A percentile compares a stretch with the other conserved stretches of the same genome.
Conservation (phyloP, 768 basidiomycete genomes). For the Calocybe gangraenosa region DNA sequence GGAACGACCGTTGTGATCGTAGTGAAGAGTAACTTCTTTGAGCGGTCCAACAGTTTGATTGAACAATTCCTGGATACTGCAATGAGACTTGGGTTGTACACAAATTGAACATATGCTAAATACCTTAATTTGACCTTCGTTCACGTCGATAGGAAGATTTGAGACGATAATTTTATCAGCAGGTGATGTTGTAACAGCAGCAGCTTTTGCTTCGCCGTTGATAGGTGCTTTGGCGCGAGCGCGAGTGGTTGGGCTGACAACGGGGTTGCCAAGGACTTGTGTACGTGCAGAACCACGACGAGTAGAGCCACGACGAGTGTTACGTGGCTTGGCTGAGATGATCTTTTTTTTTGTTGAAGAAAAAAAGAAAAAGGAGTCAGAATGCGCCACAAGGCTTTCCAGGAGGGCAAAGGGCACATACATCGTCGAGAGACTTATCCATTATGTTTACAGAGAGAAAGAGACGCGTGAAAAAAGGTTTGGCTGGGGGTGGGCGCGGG, state of each 20-base stretch:
- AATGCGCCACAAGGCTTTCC: slow-evolving; percentile 17
- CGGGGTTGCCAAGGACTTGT: slow-evolving; percentile 57
- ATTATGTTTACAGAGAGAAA: slow-evolving; percentile 32
- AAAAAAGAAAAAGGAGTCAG: slow-evolving; percentile 15
- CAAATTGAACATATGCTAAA: neutral
- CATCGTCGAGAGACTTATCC: slow-evolving; percentile 85
- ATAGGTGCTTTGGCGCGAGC: slow-evolving; percentile 44
- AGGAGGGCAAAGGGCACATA: slow-evolving; percentile 30
- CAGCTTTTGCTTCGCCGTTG: slow-evolving; percentile 30
- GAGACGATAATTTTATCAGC: slow-evolving; percentile 95
- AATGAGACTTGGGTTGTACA: neutral
- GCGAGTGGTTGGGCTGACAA: slow-evolving; percentile 43
- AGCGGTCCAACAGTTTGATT: slow-evolving; percentile 84
- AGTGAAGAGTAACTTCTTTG: slow-evolving; percentile 78
- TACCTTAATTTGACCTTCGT: slow-evolving; percentile 91
- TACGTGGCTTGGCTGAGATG: slow-evolving; percentile 59
- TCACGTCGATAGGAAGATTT: slow-evolving; percentile 90
- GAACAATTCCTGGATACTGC: slow-evolving; percentile 79
- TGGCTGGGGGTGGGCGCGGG: slow-evolving; percentile 26
- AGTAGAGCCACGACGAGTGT: slow-evolving; percentile 39
- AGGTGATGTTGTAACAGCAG: slow-evolving; percentile 37
- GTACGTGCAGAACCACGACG: slow-evolving; percentile 45
- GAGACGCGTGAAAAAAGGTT: slow-evolving; percentile 17
- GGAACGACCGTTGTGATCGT: slow-evolving; percentile 80
- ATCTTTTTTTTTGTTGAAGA: slow-evolving; percentile 43